Evolutionary conservation across 176 grass and related monocot species (phyloP).

Genomic region (Musa schizocarpa): DNA sequence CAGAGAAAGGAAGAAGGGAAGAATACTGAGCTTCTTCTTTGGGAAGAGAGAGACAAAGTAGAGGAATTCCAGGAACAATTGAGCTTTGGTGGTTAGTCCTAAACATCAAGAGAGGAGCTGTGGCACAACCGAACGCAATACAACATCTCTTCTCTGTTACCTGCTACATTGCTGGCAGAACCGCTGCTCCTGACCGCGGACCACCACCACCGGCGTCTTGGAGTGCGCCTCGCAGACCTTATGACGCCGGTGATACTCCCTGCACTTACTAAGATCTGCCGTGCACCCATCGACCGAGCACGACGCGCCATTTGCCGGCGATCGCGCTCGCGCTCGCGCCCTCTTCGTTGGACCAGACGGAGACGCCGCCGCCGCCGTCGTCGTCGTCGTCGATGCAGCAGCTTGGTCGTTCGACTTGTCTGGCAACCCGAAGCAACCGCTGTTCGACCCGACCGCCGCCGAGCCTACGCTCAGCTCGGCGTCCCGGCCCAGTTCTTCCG

Average conservation of each 20-base stretch:
- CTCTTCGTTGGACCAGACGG: conserved; percentile 8
- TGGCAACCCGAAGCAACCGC: conserved; percentile 4
- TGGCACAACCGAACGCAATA: too few species aligned
- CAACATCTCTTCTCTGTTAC: conserved; percentile 21
- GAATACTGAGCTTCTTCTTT: too few species aligned
- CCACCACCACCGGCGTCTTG: conserved; percentile 65
- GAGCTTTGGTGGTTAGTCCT: too few species aligned
- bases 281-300: conserved; percentile 63
- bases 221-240: conserved; percentile 77
- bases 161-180: conserved; percentile 93
- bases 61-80: too few species aligned
- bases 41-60: too few species aligned
- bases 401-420: conserved; percentile 25
- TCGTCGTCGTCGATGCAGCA: not conserved
- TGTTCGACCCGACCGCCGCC: conserved; percentile 19
- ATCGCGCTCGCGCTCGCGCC: conserved; percentile 26
- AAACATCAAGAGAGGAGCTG: too few species aligned
- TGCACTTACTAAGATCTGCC: conserved; percentile 58
- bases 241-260: conserved; percentile 72
- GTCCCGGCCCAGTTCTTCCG: conserved; percentile 24
- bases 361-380: not conserved
- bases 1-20: too few species aligned
- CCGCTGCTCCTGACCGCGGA: conserved; percentile 53
- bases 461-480: not conserved
- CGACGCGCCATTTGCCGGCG: conserved; percentile 2